These are phyloP conservation scores for Fusarium sp. DNA, from an alignment of 2,329 filamentous ascomycete species.

Conservation along the genomic window DNA sequence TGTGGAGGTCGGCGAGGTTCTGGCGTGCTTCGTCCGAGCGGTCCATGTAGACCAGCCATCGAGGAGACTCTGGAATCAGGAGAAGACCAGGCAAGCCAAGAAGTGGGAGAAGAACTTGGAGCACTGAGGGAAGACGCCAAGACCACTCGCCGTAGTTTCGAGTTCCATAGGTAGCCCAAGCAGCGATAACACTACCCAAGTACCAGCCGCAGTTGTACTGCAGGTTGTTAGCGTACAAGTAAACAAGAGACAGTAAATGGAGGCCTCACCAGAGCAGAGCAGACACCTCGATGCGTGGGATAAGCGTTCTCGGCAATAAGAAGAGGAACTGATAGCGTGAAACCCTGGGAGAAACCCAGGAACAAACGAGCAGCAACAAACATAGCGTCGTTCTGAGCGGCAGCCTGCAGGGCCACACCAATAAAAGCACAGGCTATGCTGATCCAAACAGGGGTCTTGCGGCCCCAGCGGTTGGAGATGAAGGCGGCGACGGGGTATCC, in stretches of 20 bases:
- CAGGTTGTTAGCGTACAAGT: too few species aligned
- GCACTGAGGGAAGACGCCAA: slow-evolving; percentile 60
- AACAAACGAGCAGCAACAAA: background rate
- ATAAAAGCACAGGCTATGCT: background rate
- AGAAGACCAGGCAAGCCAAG: slow-evolving; percentile 12
- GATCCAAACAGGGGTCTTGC: slow-evolving; percentile 3
- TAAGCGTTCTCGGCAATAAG: slow-evolving; percentile 28
- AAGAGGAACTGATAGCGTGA: slow-evolving; percentile 16
- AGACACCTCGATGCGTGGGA: slow-evolving; percentile 22
- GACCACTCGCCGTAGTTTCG: slow-evolving; percentile 48
- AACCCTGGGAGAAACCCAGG: slow-evolving; percentile 2
- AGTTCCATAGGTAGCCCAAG: slow-evolving; percentile 27
- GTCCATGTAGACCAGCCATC: slow-evolving; percentile 15
- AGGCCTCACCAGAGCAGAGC: background rate
- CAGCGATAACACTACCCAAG: slow-evolving; percentile 23
- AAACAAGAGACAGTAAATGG: too few species aligned
- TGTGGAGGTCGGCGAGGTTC: slow-evolving; percentile 15
- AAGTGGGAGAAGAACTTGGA: slow-evolving; percentile 53
- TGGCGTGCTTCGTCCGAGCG: slow-evolving; percentile 9
- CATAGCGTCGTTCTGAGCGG: slow-evolving; percentile 4
- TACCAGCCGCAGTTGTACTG: slow-evolving; percentile 20
- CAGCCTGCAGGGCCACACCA: slow-evolving; percentile 17
- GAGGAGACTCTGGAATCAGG: slow-evolving; percentile 21
- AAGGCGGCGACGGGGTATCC: slow-evolving; percentile 25
- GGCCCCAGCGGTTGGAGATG: slow-evolving; percentile 27